Base-by-base conservation (phyloP, 2,329 filamentous ascomycete species). In the Alternaria arborescens region DNA sequence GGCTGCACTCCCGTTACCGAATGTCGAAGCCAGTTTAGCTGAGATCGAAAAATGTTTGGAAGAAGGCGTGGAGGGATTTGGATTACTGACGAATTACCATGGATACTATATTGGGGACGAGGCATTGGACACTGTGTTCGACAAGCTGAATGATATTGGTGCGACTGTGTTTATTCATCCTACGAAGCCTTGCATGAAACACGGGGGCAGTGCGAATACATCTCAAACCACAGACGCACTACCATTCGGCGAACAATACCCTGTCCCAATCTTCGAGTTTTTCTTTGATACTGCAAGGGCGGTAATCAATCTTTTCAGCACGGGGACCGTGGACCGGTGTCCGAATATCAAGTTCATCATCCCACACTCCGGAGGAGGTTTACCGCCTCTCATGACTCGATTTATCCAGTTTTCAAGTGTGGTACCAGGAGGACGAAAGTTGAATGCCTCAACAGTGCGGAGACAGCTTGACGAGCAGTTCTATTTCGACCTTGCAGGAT, bases 141-240 rank as follows among this genome's bases (percentile, higher is more conserved):
- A 80, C 2, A 81, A 80, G 36, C 70, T 88, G 26, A 82, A 86
- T 55, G 65, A 71, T 3, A 70, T 82, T 2, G 76, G 81, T 4
- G 82, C 82, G 0, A 81, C 79, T 1, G 76, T 86, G 1, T 87
- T 88, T 68, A 82, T 87, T 46, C 86, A 88, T 56, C 85, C 84
- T 0, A 86, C 84, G 0, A 83, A 77, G n/a, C 82, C 82, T 0
- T 82, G 79, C 58, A 80, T 79, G 3, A 72, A 70, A 12, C 28
- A 54, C 12, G 36, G 43, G 5, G 34, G 28, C 18, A 8, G 12
- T 14, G 54, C 38, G 70, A 70, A 43, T 24, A 24, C 40, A 12
- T 24, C 40, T 2, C 43, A 65, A 4, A 55, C 71, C 1, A 65
- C 68, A 0, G 68, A 72, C 16, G 80, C 81, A 1, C 67, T 78